Evolutionary conservation across 2,329 filamentous ascomycete genomes (phyloP), one percentile per base, ranked within the genome.

Genomic region (Fusarium sp.): DNA sequence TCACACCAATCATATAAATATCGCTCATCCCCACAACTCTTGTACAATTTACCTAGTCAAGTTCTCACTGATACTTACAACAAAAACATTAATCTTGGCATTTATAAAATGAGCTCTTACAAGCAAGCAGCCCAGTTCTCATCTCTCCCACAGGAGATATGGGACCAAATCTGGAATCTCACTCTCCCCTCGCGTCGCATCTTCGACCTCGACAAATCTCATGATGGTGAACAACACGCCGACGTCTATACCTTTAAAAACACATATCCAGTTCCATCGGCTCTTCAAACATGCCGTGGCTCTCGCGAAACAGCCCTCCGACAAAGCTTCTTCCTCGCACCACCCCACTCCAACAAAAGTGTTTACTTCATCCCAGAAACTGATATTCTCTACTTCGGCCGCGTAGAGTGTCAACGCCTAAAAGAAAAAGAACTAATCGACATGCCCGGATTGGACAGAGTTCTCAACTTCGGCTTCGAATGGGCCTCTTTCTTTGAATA

Each of bases 351-450:
- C 4, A 34, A 56, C 25, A 60, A 72, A 10, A 73, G 74, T 2
- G 49, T 64, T 6, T 77, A 75, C 74, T 79, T 79, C 49, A 76
- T 69, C 22, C 69, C 74, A 4, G 55, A 71, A 22, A 60, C 62
- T 1, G 75, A 79, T 52, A 61, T 79, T 16, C 65, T 80, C 16
- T 78, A 78, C 45, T 69, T 79, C 25, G 74, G 76, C 45, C 72
- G 75, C 46, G 76, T 34, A 34, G 14, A 16, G 1, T 16, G 76
- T 27, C 72, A 75, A 22, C 65, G 73, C 7, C 3, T 22, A 3
- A 34, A 8, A 16, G 14, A 34, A 8, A 8, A 34, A 16, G 30
- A 34, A 34, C 14, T 4, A 7, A 34, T 34, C 7, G 0, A 9
- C 7, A 51, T 78, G 1, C 24, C 57, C 1, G 72, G 76, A 10